These are phyloP conservation scores for Mycena citricolor DNA, from an alignment of 1,284 basidiomycete genomes.

Conservation along the genomic window DNA sequence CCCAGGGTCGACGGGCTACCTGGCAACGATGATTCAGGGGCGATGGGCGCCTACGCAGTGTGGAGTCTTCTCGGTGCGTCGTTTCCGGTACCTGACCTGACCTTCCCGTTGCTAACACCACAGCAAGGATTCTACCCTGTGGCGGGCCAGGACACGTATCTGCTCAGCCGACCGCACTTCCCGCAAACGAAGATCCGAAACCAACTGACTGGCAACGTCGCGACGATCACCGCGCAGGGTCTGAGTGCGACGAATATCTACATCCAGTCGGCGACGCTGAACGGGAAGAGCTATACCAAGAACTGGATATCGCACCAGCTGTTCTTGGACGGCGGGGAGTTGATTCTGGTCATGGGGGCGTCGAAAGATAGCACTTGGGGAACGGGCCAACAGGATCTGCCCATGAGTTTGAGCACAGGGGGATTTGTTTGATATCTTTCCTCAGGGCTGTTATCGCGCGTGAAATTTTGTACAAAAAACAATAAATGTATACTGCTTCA, in stretches of 20 bases:
- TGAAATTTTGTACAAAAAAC: too few species aligned
- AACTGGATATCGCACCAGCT: slow-evolving; percentile 23
- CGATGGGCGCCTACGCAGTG: slow-evolving; percentile 22
- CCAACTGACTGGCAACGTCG: slow-evolving; percentile 9
- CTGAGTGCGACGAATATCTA: slow-evolving; percentile 18
- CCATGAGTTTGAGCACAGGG: slow-evolving; percentile 20
- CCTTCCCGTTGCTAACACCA: neutral
- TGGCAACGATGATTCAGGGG: slow-evolving; percentile 20
- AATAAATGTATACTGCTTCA: too few species aligned
- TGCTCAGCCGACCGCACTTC: slow-evolving; percentile 22
- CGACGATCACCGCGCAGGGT: slow-evolving; percentile 12
- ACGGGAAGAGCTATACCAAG: slow-evolving; percentile 12
- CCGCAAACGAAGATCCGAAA: slow-evolving; percentile 20
- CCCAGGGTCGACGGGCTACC: slow-evolving; percentile 13
- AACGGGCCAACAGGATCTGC: slow-evolving; percentile 15
- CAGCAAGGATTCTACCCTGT: slow-evolving; percentile 23
- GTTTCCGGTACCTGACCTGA: neutral
- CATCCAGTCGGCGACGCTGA: slow-evolving; percentile 18
- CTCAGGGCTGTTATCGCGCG: too few species aligned
- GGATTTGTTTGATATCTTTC: too few species aligned
- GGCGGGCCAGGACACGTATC: slow-evolving; percentile 20
- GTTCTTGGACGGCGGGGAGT: slow-evolving; percentile 11
- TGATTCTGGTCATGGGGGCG: slow-evolving; percentile 17
- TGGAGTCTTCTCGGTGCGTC: slow-evolving; percentile 19
- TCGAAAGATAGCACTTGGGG: slow-evolving; percentile 16